These are phyloP conservation scores for Lodderomyces pseudojiufengensis DNA, from an alignment of 1,139 yeast genomes.

Conservation along the genomic window DNA sequence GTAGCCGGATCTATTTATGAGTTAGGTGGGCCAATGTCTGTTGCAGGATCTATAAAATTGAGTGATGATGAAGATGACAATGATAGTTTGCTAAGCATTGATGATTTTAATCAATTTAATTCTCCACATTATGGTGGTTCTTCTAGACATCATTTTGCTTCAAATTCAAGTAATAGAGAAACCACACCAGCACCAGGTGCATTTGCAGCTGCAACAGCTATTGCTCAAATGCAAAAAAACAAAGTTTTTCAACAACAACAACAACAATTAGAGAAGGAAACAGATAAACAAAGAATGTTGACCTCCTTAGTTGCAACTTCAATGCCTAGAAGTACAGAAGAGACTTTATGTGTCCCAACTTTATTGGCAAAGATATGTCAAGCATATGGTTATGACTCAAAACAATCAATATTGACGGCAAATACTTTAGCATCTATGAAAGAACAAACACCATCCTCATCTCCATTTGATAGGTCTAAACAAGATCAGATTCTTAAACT, in stretches of 20 bases:
- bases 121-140: background rate
- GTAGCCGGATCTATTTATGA: conserved; percentile 55
- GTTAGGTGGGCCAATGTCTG: conserved; percentile 25
- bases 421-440: conserved; percentile 66
- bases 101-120: conserved; percentile 20
- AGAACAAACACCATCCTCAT: conserved; percentile 26
- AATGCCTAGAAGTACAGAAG: conserved; percentile 74
- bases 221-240: conserved; percentile 50
- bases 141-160: conserved; percentile 12
- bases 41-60: conserved; percentile 37
- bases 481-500: conserved; percentile 19
- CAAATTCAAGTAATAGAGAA: conserved; percentile 22
- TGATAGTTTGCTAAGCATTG: conserved; percentile 32
- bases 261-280: conserved; percentile 24
- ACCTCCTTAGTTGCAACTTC: conserved; percentile 70
- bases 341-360: conserved; percentile 69
- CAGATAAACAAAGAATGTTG: conserved; percentile 47
- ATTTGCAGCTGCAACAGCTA: conserved; percentile 68
- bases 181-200: conserved; percentile 74
- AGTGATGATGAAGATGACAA: conserved; percentile 48
- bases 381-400: conserved; percentile 65
- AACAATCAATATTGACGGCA: conserved; percentile 65
- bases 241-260: conserved; percentile 19
- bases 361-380: conserved; percentile 64
- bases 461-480: conserved; percentile 11